These are phyloP conservation scores for Somion occarium DNA, from an alignment of 1,284 basidiomycete genomes.

Conservation along the genomic window DNA sequence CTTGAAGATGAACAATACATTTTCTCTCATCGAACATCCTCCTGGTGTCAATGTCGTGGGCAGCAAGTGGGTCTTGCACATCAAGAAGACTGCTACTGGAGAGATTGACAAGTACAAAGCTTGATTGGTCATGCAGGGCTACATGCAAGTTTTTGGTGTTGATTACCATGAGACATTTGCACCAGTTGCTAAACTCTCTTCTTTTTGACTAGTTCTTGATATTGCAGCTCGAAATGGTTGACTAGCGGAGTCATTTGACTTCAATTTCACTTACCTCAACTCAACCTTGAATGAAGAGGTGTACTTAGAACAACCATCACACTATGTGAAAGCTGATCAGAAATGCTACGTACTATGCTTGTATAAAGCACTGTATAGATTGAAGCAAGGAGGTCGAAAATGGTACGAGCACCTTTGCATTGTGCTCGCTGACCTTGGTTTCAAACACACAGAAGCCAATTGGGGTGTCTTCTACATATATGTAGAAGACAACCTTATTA, in stretches of 20 bases:
- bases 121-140: slow-evolving; percentile 36
- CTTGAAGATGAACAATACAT: slow-evolving; percentile 12
- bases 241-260: background rate
- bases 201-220: slow-evolving; percentile 25
- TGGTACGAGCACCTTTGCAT: slow-evolving; percentile 22
- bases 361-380: slow-evolving; percentile 23
- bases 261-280: slow-evolving; percentile 39
- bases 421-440: slow-evolving; percentile 18
- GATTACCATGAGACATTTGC: slow-evolving; percentile 34
- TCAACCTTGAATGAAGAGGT: slow-evolving; percentile 23
- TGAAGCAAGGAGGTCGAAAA: slow-evolving; percentile 24
- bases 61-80: slow-evolving; percentile 28
- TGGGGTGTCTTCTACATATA: slow-evolving; percentile 24
- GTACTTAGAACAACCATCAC: slow-evolving; percentile 31
- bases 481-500: slow-evolving; percentile 14
- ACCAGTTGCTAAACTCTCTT: slow-evolving; percentile 23
- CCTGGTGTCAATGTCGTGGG: slow-evolving; percentile 13
- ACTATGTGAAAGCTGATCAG: slow-evolving; percentile 19
- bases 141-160: slow-evolving; percentile 32
- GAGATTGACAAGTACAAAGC: slow-evolving; percentile 32
- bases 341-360: slow-evolving; percentile 10
- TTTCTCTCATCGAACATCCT: slow-evolving; percentile 17
- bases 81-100: slow-evolving; percentile 23
- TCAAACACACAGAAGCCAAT: slow-evolving; percentile 22
- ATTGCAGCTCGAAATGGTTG: slow-evolving; percentile 21